phyloP scores from a whole-genome alignment of 352 stramenopile species.

The Phytophthora rubi region DNA sequence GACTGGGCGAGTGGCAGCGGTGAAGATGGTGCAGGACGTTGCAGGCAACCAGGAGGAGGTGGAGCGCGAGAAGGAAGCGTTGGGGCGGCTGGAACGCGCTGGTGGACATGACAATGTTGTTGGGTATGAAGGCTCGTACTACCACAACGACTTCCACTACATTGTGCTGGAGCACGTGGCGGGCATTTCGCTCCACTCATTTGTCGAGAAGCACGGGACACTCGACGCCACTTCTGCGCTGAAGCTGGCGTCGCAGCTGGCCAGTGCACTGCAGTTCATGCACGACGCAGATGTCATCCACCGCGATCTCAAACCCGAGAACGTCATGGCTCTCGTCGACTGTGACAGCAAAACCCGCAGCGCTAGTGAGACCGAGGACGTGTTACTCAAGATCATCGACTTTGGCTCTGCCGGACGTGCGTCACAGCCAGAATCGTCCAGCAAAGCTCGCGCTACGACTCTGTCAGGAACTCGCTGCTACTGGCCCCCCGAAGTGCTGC shows the following conservation, averaged over 20 bases:
- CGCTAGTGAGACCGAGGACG: constrained; percentile 29
- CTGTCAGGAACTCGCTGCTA: constrained; percentile 87
- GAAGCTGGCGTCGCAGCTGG: constrained; percentile 65
- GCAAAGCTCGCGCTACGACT: constrained; percentile 31
- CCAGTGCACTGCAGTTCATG: constrained; percentile 76
- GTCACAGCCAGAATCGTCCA: constrained; percentile 19
- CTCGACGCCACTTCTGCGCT: constrained; percentile 55
- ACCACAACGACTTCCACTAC: constrained; percentile 84
- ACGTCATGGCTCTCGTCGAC: constrained; percentile 71
- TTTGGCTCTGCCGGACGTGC: constrained; percentile 76
- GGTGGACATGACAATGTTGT: constrained; percentile 76
- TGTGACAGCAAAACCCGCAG: constrained; percentile 4
- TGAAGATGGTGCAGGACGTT: constrained; percentile 83
- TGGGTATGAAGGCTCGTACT: constrained; percentile 65
- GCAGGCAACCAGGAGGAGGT: constrained; percentile 61
- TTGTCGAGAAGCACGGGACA: constrained; percentile 58
- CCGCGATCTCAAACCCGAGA: constrained; percentile 91
- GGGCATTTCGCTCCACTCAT: constrained; percentile 75
- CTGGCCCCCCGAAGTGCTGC: constrained; percentile 83
- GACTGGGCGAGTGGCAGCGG: constrained; percentile 62
- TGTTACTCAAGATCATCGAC: constrained; percentile 88
- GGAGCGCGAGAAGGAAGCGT: constrained; percentile 61
- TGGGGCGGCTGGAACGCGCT: constrained; percentile 54
- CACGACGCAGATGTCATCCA: constrained; percentile 71
- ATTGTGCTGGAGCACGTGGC: constrained; percentile 80